Conservation (phyloP, 768 basidiomycete species). For the Kwoniella mangroviensis region DNA sequence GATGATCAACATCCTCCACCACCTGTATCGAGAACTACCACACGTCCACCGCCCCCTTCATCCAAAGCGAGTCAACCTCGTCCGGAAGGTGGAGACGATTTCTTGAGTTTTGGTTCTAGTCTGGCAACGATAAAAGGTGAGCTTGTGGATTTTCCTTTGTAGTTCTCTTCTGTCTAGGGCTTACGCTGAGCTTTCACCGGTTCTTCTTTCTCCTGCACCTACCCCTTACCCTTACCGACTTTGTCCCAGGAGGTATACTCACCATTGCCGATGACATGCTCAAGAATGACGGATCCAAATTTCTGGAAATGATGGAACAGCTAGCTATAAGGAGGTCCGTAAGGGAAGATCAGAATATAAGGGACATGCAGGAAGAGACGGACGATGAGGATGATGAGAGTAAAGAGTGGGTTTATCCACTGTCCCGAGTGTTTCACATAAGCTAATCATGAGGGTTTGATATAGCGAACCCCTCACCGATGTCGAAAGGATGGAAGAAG, state of each 20-base stretch:
- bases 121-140: conserved; percentile 70
- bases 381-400: conserved; percentile 71
- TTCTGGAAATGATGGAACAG: conserved; percentile 99
- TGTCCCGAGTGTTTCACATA: not conserved
- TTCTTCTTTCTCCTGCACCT: conserved; percentile 22
- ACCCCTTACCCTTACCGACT: conserved; percentile 33
- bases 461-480: conserved; percentile 69
- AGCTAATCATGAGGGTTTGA: conserved; percentile 18
- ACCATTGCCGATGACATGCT: conserved; percentile 98
- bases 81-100: conserved; percentile 63
- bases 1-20: conserved; percentile 67
- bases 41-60: conserved; percentile 35
- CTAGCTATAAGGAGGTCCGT: conserved; percentile 92
- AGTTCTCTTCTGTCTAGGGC: conserved; percentile 23
- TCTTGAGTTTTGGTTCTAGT: conserved; percentile 79
- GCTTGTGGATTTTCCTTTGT: conserved; percentile 14
- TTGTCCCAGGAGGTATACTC: conserved; percentile 78
- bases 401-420: conserved; percentile 58
- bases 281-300: conserved; percentile 98
- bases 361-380: conserved; percentile 65
- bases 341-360: conserved; percentile 75
- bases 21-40: conserved; percentile 15
- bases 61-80: conserved; percentile 32
- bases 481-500: conserved; percentile 98
- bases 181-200: conserved; percentile 51